Percentiles rank a stretch among this genome's conserved stretches.
Conservation (phyloP, 2,329 filamentous ascomycete genomes). For the Calonectria multiphialidica region DNA sequence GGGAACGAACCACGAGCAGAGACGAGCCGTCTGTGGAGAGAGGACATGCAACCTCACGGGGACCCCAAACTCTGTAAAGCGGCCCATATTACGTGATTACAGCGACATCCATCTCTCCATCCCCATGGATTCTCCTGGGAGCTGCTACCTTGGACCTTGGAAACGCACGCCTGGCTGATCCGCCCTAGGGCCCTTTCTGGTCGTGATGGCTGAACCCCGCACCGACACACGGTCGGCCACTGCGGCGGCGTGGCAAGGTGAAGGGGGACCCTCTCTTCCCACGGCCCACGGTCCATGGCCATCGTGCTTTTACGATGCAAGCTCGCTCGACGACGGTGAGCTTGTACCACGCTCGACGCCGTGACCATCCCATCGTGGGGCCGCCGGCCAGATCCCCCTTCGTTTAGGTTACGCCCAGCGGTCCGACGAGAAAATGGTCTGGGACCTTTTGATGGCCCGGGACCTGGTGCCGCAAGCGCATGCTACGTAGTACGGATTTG, state of each 20-base stretch:
- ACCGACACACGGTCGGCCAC: not conserved
- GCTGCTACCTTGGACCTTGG: not conserved
- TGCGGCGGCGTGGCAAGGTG: not conserved
- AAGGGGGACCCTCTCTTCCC: no score
- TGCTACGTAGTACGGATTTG: conserved; percentile 2
- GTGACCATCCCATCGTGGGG: not conserved
- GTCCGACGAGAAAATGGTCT: not conserved
- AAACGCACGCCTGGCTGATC: not conserved
- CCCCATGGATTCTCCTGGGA: not conserved
- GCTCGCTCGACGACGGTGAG: no score
- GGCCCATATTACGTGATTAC: conserved; percentile 17
- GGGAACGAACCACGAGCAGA: no score
- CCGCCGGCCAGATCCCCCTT: not conserved
- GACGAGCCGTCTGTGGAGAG: conserved; percentile 7
- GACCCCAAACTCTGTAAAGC: conserved; percentile 23
- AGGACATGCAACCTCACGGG: not conserved
- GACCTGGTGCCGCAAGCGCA: conserved; percentile 4
- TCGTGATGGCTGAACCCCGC: not conserved
- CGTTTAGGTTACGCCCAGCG: conserved; percentile 6
- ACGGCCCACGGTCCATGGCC: no score
- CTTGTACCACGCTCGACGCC: no score
- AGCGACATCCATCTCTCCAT: not conserved
- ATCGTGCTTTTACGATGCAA: no score
- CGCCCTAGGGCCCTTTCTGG: not conserved
- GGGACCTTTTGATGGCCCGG: conserved; percentile 2